Evolutionary conservation across 2,329 filamentous ascomycete genomes (phyloP), one percentile per base, ranked within the genome.

Genomic region (Davidsoniella eucalypti): DNA sequence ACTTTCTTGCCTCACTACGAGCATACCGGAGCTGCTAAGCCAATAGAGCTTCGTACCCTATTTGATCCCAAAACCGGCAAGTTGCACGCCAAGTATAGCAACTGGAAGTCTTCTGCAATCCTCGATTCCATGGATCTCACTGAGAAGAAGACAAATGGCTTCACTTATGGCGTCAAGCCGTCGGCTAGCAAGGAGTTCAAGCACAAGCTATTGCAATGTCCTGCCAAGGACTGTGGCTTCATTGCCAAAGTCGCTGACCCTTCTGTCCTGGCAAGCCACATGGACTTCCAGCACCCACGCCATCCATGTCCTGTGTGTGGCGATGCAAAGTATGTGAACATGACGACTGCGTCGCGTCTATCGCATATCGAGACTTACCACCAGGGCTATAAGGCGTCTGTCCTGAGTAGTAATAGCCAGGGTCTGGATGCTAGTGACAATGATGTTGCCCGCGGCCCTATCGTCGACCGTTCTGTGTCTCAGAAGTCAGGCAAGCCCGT

Each of bases 221-320:
- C 51, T n/a, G 46, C 33, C 42, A 16, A 39, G 3, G 46, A 45
- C 25, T 52, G 51, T 17, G 51, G 46, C 16, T 52, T 46, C 16
- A 26, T 52, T n/a, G 25, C 37, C 3, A 21, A 49, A 9, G 12
- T 38, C 40, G 21, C 17, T 4, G 36, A 44, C 8, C 49, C 36
- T 23, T 46, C 29, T 46, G 9, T 23, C 18, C 36, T 51, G n/a
- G 36, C 45, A 26, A 36, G 43, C 9, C 51, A 52, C 37, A 16
- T 52, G 3, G 51, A 52, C 38, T 17, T 17, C 16, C 9, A n/a
- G 14, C 51, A 52, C 21, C 46, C 51, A 12, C 16, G 43, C 16
- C 16, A 49, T 3, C 37, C 42, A 10, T 52, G 51, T 3, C 8
- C 21, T 9, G 17, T 41, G 14, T 52, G 51, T n/a, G 36, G 47